Percentiles rank a stretch among this genome's conserved stretches.
These are phyloP conservation scores for Xylariaceae sp. DNA, from an alignment of 2,329 filamentous ascomycete genomes.

Conservation along the genomic window DNA sequence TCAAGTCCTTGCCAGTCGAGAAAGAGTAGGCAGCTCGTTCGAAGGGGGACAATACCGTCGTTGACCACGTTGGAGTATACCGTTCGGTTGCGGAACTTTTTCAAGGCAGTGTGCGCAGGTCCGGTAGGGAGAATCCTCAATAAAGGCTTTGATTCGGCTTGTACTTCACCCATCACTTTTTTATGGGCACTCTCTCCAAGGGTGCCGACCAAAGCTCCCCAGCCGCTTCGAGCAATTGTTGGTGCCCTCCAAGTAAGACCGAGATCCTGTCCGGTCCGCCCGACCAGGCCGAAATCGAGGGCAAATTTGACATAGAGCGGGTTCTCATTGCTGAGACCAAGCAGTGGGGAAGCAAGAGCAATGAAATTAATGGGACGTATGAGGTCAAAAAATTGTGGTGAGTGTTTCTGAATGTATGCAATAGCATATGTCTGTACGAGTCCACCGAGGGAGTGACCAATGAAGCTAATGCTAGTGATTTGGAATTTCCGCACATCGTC, in stretches of 20 bases:
- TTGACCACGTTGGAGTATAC: slow-evolving; percentile 97
- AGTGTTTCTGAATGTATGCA: slow-evolving; percentile 95
- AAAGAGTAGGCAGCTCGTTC: slow-evolving; percentile 94
- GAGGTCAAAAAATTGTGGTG: slow-evolving; percentile 79
- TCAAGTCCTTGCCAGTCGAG: slow-evolving; percentile 93
- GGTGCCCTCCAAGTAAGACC: slow-evolving; percentile 92
- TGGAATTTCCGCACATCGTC: slow-evolving; percentile 59
- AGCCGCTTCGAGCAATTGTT: slow-evolving; percentile 77
- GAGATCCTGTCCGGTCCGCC: slow-evolving; percentile 91
- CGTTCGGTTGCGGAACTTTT: slow-evolving; percentile 85
- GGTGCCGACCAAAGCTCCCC: slow-evolving; percentile 81
- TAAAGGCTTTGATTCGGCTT: slow-evolving; percentile 83
- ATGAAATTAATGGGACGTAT: slow-evolving; percentile 92
- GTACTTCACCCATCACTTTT: slow-evolving; percentile 52
- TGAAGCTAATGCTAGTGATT: slow-evolving; percentile 92
- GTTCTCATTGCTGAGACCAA: slow-evolving; percentile 95
- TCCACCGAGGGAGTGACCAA: slow-evolving; percentile 87
- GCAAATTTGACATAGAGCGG: slow-evolving; percentile 97
- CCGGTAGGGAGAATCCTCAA: slow-evolving; percentile 86
- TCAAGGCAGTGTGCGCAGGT: slow-evolving; percentile 80
- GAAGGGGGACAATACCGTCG: slow-evolving; percentile 90
- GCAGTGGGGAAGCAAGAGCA: slow-evolving; percentile 77
- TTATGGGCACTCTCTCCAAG: slow-evolving; percentile 65
- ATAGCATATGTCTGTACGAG: slow-evolving; percentile 90
- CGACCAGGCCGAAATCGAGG: slow-evolving; percentile 90